A percentile compares a stretch with the other conserved stretches of the same genome.
Conservation (phyloP, 345 rosid genomes). For the Sonneratia alba region DNA sequence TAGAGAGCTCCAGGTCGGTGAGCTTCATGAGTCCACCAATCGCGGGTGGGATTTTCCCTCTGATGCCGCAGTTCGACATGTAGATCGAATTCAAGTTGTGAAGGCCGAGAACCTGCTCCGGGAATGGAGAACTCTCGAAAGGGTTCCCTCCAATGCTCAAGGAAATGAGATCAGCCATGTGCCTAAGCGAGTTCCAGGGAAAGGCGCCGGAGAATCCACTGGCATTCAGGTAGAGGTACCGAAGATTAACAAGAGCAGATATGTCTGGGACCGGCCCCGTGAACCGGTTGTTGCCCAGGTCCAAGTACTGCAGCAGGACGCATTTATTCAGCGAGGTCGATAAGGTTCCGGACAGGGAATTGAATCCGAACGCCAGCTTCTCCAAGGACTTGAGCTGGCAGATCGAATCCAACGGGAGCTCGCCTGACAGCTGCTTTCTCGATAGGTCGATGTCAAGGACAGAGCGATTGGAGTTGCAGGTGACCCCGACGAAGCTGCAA, state of each 20-base stretch:
- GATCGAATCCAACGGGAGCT: conserved; percentile 8
- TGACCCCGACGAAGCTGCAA: conserved; percentile 24
- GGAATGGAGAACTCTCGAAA: conserved; percentile 23
- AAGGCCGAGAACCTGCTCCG: conserved; percentile 19
- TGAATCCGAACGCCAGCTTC: conserved; percentile 8
- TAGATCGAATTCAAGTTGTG: conserved; percentile 23
- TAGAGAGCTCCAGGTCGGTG: conserved; percentile 21
- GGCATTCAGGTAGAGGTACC: conserved; percentile 7
- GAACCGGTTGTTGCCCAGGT: conserved; percentile 11
- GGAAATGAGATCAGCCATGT: conserved; percentile 15
- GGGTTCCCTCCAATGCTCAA: conserved; percentile 33
- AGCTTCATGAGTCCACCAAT: conserved; percentile 29
- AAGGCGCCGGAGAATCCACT: conserved; percentile 17
- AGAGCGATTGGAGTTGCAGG: conserved; percentile 16
- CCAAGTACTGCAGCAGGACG: conserved; percentile 11
- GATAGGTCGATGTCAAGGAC: conserved; percentile 32
- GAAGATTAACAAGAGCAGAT: conserved; percentile 11
- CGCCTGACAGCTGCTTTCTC: conserved; percentile 16
- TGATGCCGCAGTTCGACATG: conserved; percentile 25
- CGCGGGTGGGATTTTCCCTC: conserved; percentile 20
- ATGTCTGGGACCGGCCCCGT: conserved; percentile 14
- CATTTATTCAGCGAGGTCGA: conserved; percentile 3
- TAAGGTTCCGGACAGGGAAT: conserved; percentile 9
- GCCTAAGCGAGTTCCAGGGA: conserved; percentile 29
- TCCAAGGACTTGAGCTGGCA: conserved; percentile 8